Evolutionary conservation across 116 monocot genomes (phyloP).

Genomic region (Iris pallida): DNA sequence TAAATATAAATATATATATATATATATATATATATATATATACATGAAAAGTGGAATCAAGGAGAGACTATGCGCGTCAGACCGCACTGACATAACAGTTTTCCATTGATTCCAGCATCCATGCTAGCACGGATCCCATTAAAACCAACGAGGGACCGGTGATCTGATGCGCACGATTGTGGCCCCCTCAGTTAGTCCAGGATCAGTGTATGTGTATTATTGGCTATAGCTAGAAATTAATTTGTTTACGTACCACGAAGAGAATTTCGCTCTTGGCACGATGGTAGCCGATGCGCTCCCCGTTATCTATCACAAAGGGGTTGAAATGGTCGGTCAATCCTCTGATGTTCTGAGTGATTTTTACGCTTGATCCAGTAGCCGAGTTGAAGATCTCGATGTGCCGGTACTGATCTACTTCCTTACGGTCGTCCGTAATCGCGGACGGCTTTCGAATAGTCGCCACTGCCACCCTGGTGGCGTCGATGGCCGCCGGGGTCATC

Average conservation of each 20-base stretch:
- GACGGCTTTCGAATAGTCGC: background rate
- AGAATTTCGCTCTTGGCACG: background rate
- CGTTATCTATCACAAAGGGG: background rate
- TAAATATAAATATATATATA: too few species aligned
- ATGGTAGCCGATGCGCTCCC: background rate
- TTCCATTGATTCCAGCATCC: too few species aligned
- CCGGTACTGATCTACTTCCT: background rate
- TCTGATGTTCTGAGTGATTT: background rate
- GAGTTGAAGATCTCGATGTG: constrained; percentile 1
- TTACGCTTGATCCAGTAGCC: background rate
- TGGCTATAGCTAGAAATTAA: too few species aligned
- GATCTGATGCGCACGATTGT: too few species aligned
- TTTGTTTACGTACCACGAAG: background rate
- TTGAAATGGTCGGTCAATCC: background rate
- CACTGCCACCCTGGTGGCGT: constrained; percentile 1
- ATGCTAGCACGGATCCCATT: too few species aligned
- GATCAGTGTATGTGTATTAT: too few species aligned
- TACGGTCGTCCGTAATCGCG: background rate
- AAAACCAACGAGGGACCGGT: too few species aligned
- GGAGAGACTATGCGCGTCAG: too few species aligned
- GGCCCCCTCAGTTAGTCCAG: too few species aligned
- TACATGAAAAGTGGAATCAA: too few species aligned
- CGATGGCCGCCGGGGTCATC: constrained; percentile 1
- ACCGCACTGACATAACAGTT: too few species aligned
- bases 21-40: too few species aligned